Conservation (phyloP, 2,329 filamentous ascomycete species). For the Helotiales sp. region DNA sequence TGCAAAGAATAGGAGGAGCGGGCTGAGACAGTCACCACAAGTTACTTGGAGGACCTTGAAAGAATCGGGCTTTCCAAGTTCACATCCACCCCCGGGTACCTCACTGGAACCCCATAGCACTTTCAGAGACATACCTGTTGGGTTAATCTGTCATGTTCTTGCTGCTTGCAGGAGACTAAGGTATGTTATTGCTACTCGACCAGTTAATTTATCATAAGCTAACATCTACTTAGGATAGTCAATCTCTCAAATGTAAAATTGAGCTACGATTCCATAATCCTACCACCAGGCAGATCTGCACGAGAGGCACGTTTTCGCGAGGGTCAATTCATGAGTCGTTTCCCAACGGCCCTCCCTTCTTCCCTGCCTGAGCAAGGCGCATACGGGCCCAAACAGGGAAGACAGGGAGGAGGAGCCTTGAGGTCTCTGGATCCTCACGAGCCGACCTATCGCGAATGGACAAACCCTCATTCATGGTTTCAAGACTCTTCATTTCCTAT, state of each 20-base stretch:
- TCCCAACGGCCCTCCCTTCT: background rate
- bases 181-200: constrained; percentile 3
- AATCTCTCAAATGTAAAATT: constrained; percentile 24
- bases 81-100: constrained; percentile 24
- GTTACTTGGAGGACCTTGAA: background rate
- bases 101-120: constrained; percentile 18
- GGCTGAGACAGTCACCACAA: background rate
- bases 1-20: background rate
- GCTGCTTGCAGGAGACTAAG: constrained; percentile 20
- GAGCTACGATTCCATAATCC: constrained; percentile 19
- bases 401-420: too few relatives aligned
- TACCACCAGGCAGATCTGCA: background rate
- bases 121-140: constrained; percentile 25
- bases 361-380: background rate
- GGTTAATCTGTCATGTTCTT: constrained; percentile 26
- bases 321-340: background rate
- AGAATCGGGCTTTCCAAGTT: background rate
- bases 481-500: too few relatives aligned
- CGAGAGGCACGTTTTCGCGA: background rate
- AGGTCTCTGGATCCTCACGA: too few relatives aligned
- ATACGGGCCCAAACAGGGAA: too few relatives aligned
- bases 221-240: constrained; percentile 12
- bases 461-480: too few relatives aligned
- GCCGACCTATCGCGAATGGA: too few relatives aligned
- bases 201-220: background rate